Conservation (phyloP, 2,329 filamentous ascomycete species). For the Cladosporium colombiae region DNA sequence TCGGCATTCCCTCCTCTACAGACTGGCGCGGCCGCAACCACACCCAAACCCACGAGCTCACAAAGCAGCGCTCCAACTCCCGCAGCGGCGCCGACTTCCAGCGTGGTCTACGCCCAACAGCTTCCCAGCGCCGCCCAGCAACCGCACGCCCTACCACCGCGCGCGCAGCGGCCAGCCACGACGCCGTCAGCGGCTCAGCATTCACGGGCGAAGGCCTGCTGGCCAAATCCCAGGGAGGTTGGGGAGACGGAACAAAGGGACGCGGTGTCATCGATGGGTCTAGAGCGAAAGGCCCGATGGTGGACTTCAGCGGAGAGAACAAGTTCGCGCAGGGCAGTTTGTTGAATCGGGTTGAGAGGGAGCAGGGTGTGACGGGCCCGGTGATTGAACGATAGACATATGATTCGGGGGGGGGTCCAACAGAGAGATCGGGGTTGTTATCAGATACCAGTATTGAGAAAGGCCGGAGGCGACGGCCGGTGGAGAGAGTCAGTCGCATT, state of each 20-base stretch:
- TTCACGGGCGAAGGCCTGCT: constrained; percentile 50
- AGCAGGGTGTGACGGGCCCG: constrained; percentile 36
- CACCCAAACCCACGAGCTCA: background rate
- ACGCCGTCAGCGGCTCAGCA: constrained; percentile 29
- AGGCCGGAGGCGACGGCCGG: background rate
- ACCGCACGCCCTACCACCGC: constrained; percentile 11
- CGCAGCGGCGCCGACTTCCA: constrained; percentile 16
- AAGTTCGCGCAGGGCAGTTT: constrained; percentile 52
- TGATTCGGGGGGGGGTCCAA: background rate
- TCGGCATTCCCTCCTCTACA: constrained; percentile 44
- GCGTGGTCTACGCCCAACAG: constrained; percentile 7
- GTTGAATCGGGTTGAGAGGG: constrained; percentile 44
- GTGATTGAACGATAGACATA: constrained; percentile 40
- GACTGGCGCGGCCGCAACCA: constrained; percentile 46
- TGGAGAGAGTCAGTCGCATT: too few relatives aligned
- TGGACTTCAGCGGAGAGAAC: constrained; percentile 45
- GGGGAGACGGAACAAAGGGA: constrained; percentile 42
- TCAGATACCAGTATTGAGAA: background rate
- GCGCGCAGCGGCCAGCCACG: constrained; percentile 6
- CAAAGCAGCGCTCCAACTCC: constrained; percentile 13
- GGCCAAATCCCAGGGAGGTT: constrained; percentile 42
- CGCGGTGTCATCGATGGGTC: constrained; percentile 49
- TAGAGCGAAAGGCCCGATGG: constrained; percentile 47
- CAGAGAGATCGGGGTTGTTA: too few relatives aligned
- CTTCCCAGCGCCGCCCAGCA: constrained; percentile 11